Evolutionary conservation across 2,329 filamentous ascomycete genomes (phyloP).

Genomic region (Neobulgaria alba): DNA sequence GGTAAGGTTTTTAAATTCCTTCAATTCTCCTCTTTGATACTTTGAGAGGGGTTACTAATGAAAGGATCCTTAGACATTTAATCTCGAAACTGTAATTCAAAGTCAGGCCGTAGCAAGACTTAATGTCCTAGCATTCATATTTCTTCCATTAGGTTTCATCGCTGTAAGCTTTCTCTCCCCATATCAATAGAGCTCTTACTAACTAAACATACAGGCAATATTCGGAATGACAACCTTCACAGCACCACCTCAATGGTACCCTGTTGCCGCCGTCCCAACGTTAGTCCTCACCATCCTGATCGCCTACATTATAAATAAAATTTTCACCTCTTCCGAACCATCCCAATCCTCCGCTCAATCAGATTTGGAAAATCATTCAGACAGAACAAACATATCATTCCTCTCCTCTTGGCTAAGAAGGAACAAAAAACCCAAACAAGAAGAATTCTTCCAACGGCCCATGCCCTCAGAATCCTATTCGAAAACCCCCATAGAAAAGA

Average conservation of each 20-base stretch:
- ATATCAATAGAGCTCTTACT: no score
- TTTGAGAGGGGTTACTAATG: no score
- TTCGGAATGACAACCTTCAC: slow-evolving; percentile 4
- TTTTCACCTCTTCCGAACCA: no score
- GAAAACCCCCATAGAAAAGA: no score
- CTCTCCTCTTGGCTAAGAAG: no score
- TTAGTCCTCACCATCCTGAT: not conserved
- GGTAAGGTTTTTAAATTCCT: not conserved
- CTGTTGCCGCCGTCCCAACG: slow-evolving; percentile 1
- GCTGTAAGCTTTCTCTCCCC: not conserved
- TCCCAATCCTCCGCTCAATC: no score
- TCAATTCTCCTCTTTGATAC: not conserved
- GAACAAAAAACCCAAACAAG: no score
- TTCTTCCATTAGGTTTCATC: slow-evolving; percentile 1
- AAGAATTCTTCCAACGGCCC: no score
- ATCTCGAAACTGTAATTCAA: slow-evolving; percentile 2
- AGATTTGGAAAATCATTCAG: no score
- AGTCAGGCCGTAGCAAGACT: not conserved
- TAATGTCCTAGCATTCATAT: slow-evolving; percentile 2
- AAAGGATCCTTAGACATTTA: not conserved
- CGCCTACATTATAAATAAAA: no score
- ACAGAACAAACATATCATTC: no score
- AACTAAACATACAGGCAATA: not conserved
- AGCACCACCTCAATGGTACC: not conserved
- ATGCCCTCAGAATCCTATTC: no score